These are phyloP conservation scores for Tulasnella sp. DNA, from an alignment of 768 basidiomycete species.

Conservation along the genomic window DNA sequence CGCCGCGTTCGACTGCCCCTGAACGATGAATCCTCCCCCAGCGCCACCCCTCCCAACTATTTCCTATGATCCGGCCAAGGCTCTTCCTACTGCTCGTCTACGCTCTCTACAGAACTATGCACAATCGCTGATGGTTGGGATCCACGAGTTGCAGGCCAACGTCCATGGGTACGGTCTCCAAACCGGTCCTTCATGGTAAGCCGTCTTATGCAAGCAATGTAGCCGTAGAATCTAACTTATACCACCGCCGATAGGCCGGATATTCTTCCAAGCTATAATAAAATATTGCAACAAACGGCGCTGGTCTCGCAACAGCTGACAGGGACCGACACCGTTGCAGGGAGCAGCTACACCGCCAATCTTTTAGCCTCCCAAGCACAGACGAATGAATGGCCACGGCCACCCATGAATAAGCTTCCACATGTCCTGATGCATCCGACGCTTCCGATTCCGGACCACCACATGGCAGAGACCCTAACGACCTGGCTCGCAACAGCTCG, in stretches of 20 bases:
- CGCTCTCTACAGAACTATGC: slow-evolving; percentile 7
- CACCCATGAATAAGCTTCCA: slow-evolving; percentile 41
- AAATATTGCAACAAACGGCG: slow-evolving; percentile 73
- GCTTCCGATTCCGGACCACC: slow-evolving; percentile 43
- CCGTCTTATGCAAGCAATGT: too few species aligned
- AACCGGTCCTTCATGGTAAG: slow-evolving; percentile 7
- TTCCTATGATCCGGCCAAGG: slow-evolving; percentile 2
- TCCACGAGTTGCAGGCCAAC: slow-evolving; percentile 4
- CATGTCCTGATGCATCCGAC: slow-evolving; percentile 59
- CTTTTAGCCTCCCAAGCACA: slow-evolving; percentile 20
- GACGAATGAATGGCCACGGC: slow-evolving; percentile 11
- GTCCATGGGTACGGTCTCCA: slow-evolving; percentile 4
- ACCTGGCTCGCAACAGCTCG: slow-evolving; percentile 71
- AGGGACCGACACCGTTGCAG: slow-evolving; percentile 25
- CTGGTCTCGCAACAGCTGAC: slow-evolving; percentile 58
- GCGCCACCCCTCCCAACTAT: background rate
- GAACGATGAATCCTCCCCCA: background rate
- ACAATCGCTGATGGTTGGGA: background rate
- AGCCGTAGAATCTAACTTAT: background rate
- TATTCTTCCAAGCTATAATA: slow-evolving; percentile 75
- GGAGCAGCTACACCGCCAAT: slow-evolving; percentile 14
- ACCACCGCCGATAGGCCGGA: slow-evolving; percentile 68
- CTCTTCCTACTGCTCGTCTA: slow-evolving; percentile 5
- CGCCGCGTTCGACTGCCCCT: background rate
- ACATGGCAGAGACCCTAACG: slow-evolving; percentile 63